Conservation (phyloP, 108 stramenopile genomes). For the Fistulifera pelliculosa region DNA sequence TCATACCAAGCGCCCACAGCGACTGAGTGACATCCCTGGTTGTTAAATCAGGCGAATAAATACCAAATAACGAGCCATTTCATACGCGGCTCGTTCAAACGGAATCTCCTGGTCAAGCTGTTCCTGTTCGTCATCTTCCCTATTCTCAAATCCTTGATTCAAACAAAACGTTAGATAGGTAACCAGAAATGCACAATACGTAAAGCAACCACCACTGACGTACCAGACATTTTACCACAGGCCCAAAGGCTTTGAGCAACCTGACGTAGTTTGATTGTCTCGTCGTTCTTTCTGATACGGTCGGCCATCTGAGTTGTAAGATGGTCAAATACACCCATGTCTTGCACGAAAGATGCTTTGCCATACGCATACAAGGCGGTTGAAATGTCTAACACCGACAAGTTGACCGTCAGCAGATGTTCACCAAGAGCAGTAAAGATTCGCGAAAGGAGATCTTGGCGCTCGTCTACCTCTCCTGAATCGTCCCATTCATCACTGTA, state of each 20-base stretch:
- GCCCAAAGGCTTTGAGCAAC: constrained; percentile 59
- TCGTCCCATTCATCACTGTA: constrained; percentile 3
- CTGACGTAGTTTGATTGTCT: constrained; percentile 26
- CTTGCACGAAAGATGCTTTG: constrained; percentile 41
- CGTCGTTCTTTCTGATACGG: constrained; percentile 9
- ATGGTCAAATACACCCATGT: constrained; percentile 67
- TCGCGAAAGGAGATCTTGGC: background rate
- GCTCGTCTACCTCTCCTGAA: constrained; percentile 2
- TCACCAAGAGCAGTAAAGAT: constrained; percentile 37
- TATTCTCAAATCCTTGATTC: background rate
- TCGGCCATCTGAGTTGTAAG: constrained; percentile 27
- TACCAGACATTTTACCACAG: constrained; percentile 51
- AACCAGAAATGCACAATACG: constrained; percentile 10
- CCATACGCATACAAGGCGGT: constrained; percentile 62
- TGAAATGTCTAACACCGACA: constrained; percentile 42
- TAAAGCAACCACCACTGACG: no score
- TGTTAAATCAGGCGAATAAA: constrained; percentile 26
- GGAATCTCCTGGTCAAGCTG: no score
- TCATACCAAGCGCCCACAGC: constrained; percentile 52
- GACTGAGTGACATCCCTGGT: constrained; percentile 49
- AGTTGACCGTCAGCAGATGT: constrained; percentile 33
- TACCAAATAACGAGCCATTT: no score
- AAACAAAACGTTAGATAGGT: background rate
- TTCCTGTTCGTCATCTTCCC: constrained; percentile 1
- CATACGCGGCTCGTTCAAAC: no score